Conservation (phyloP, 257 asterid genomes). For the Jacaranda copaia region DNA sequence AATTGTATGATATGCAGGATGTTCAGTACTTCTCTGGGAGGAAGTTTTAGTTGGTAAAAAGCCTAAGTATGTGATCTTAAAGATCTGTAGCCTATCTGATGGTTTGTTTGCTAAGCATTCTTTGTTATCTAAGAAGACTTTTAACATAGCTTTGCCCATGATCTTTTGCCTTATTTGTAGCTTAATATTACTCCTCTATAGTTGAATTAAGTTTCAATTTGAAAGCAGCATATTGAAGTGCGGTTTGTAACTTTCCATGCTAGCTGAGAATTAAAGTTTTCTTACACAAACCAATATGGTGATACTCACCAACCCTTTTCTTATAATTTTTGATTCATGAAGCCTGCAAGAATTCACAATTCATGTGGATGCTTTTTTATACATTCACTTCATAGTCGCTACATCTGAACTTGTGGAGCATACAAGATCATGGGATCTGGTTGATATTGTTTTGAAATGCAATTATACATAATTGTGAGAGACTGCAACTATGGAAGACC, state of each 20-base stretch:
- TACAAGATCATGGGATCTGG: not conserved
- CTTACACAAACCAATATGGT: not conserved
- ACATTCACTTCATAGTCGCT: not conserved
- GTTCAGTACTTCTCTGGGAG: not conserved
- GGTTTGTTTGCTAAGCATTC: not conserved
- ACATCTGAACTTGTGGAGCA: not conserved
- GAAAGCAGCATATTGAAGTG: not conserved
- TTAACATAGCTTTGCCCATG: not conserved
- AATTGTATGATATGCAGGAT: not conserved
- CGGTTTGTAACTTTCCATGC: not conserved
- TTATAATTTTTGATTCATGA: not conserved
- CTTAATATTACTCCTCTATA: not conserved
- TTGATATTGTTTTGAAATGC: not conserved
- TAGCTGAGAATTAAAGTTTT: not conserved
- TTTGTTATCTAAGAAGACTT: not conserved
- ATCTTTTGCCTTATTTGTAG: not conserved
- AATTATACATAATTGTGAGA: too few species aligned
- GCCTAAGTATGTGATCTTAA: not conserved
- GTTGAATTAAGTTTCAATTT: not conserved
- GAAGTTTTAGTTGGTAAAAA: not conserved
- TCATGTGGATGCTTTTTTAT: not conserved
- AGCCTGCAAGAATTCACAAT: not conserved
- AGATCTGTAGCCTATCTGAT: not conserved
- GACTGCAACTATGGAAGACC: not conserved
- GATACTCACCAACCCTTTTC: not conserved